Conservation (phyloP, 208 protist genomes). For the Leishmania guyanensis region DNA sequence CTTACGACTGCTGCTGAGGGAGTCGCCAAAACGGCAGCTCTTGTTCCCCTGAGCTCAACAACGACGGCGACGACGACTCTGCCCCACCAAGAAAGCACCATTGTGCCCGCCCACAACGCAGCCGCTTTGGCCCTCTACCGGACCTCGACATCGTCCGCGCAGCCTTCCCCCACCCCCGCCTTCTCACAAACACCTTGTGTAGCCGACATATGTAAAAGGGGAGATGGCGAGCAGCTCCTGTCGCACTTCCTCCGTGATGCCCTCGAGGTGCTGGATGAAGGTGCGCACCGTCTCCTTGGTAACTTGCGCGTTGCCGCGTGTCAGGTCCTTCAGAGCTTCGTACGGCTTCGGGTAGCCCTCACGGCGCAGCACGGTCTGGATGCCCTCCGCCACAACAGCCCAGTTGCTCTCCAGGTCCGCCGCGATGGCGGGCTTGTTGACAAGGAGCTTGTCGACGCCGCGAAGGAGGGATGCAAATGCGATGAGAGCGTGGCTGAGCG, state of each 20-base stretch:
- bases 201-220: constrained; percentile 88
- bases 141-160: too few relatives aligned
- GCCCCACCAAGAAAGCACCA: too few relatives aligned
- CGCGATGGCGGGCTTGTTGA: constrained; percentile 75
- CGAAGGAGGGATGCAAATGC: constrained; percentile 84
- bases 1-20: neutral
- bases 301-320: constrained; percentile 82
- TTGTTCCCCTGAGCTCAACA: neutral
- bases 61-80: neutral
- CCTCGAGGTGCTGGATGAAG: constrained; percentile 86
- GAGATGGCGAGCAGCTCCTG: constrained; percentile 86
- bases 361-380: constrained; percentile 95
- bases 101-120: neutral
- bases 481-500: constrained; percentile 90
- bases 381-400: constrained; percentile 95
- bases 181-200: constrained; percentile 24
- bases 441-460: constrained; percentile 89
- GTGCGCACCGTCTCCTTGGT: constrained; percentile 60
- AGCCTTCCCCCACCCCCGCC: neutral
- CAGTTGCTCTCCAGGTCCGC: constrained; percentile 93
- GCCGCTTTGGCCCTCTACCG: neutral
- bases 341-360: constrained; percentile 93
- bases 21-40: neutral
- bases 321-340: constrained; percentile 94
- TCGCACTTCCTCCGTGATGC: constrained; percentile 88